A percentile compares a stretch with the other conserved stretches of the same genome.
phyloP scores from a whole-genome alignment of 164 flowering plant species.

The Annona cherimola region DNA sequence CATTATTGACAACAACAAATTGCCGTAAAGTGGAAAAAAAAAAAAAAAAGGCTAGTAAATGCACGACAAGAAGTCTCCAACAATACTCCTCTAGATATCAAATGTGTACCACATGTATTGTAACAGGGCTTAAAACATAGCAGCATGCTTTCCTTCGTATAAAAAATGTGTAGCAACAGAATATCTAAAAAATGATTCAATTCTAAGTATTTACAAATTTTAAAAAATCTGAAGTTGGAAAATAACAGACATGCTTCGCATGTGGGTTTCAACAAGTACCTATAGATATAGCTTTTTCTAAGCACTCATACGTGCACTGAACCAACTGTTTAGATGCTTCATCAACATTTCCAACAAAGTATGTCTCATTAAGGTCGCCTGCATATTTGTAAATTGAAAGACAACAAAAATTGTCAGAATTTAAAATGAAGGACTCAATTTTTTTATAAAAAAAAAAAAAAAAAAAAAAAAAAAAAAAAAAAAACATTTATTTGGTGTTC shows the following conservation, averaged over 20 bases:
- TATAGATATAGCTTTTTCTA: conserved; percentile 92
- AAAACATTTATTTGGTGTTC: conserved; percentile 2
- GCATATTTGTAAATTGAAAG: conserved; percentile 9
- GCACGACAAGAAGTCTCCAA: no score
- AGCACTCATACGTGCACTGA: conserved; percentile 84
- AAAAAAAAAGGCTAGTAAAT: no score
- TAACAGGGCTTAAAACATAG: no score
- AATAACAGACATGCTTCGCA: background rate
- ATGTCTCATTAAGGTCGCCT: conserved; percentile 97
- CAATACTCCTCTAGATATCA: no score
- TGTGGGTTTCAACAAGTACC: conserved; percentile 37
- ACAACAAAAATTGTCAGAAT: background rate
- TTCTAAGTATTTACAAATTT: no score
- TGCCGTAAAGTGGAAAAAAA: no score
- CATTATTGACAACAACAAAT: no score
- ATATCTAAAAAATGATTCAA: no score
- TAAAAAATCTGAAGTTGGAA: background rate
- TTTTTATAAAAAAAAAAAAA: background rate
- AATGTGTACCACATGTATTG: no score
- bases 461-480: background rate
- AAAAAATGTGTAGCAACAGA: no score
- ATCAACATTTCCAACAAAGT: conserved; percentile 93
- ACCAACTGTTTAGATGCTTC: conserved; percentile 76
- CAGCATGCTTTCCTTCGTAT: no score
- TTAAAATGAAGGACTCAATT: background rate